phyloP scores from a whole-genome alignment of 305 asterid species.

The Fraxinus latifolia region DNA sequence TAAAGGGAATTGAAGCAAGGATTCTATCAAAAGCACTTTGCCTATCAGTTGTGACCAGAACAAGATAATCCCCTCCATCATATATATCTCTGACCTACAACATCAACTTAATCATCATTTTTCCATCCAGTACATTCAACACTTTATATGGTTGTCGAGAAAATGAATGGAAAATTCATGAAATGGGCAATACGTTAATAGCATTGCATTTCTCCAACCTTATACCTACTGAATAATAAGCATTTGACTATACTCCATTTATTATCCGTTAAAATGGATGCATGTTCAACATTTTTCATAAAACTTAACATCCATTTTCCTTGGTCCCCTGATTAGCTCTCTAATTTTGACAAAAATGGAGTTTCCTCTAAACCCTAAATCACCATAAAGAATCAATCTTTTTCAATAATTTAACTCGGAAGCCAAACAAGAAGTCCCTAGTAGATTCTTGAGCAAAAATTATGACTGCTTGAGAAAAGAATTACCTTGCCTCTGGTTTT shows the following conservation, averaged over 20 bases:
- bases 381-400: background rate
- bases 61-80: slow-evolving; percentile 75
- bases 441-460: background rate
- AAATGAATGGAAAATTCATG: background rate
- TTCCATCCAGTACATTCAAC: background rate
- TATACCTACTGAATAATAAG: background rate
- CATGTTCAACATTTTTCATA: background rate
- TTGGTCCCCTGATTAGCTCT: background rate
- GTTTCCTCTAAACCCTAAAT: background rate
- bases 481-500: slow-evolving; percentile 84
- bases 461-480: background rate
- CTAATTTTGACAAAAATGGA: background rate
- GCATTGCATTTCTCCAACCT: background rate
- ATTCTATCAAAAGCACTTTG: slow-evolving; percentile 93
- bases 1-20: slow-evolving; percentile 93
- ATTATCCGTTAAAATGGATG: background rate
- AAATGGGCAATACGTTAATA: background rate
- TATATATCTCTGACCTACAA: slow-evolving; percentile 86
- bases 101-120: slow-evolving; percentile 14
- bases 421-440: background rate
- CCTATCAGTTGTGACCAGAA: slow-evolving; percentile 84
- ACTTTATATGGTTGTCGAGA: background rate
- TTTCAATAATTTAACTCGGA: background rate
- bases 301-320: background rate
- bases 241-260: background rate